phyloP scores from a whole-genome alignment of 106 monocot species.

The Posidonia australis region DNA sequence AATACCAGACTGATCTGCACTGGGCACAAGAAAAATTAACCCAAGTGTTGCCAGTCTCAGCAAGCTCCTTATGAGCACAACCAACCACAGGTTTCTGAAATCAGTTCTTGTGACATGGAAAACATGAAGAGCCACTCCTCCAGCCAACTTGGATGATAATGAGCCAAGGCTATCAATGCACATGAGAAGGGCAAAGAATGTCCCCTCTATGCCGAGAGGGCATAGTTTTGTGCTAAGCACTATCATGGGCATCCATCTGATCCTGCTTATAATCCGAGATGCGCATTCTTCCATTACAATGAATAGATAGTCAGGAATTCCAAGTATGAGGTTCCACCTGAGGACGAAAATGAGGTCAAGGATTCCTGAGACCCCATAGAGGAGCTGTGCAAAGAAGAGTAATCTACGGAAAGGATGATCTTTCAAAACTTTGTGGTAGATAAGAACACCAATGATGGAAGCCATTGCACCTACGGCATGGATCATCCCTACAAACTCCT shows the following conservation, averaged over 20 bases:
- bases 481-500: slow-evolving; percentile 29
- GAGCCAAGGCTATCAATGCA: slow-evolving; percentile 55
- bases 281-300: slow-evolving; percentile 48
- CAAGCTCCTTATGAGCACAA: slow-evolving; percentile 47
- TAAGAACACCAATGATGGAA: slow-evolving; percentile 62
- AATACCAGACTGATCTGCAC: slow-evolving; percentile 29
- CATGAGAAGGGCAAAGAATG: slow-evolving; percentile 91
- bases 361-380: slow-evolving; percentile 47
- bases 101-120: slow-evolving; percentile 47
- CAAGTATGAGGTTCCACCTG: slow-evolving; percentile 42
- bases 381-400: slow-evolving; percentile 67
- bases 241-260: slow-evolving; percentile 87
- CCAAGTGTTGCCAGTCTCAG: slow-evolving; percentile 43
- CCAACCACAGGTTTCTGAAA: slow-evolving; percentile 61
- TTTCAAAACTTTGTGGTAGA: slow-evolving; percentile 62
- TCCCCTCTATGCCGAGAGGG: slow-evolving; percentile 75
- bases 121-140: slow-evolving; percentile 53
- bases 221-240: slow-evolving; percentile 78
- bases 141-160: slow-evolving; percentile 56
- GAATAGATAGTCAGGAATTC: slow-evolving; percentile 50
- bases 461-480: slow-evolving; percentile 36
- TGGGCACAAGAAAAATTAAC: slow-evolving; percentile 53
- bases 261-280: slow-evolving; percentile 44
- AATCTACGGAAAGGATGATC: slow-evolving; percentile 55
- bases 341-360: slow-evolving; percentile 50